These are phyloP conservation scores for Aspergillus persii DNA, from an alignment of 2,329 filamentous ascomycete genomes.

Conservation along the genomic window DNA sequence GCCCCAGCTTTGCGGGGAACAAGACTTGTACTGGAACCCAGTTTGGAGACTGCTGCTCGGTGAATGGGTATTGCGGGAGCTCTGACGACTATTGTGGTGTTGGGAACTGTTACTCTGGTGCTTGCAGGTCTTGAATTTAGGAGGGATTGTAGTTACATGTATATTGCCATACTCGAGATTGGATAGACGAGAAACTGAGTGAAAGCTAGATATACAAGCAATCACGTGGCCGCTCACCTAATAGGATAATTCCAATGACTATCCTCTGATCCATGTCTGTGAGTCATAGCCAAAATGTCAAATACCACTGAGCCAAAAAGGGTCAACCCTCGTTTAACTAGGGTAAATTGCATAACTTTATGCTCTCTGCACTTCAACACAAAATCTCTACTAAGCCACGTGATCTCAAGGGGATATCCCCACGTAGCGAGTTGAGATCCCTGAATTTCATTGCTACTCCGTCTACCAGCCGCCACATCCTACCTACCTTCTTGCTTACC, in stretches of 20 bases:
- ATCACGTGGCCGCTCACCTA: neutral
- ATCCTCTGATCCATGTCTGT: neutral
- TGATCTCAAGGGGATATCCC: neutral
- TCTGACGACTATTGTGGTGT: conserved; percentile 21
- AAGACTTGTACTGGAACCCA: conserved; percentile 29
- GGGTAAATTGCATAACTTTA: too few relatives aligned
- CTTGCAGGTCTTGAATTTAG: conserved; percentile 9
- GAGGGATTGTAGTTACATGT: neutral
- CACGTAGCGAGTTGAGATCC: neutral
- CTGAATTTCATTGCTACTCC: neutral
- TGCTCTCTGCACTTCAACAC: too few relatives aligned
- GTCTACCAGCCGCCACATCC: neutral
- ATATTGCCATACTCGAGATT: neutral
- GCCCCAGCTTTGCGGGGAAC: conserved; percentile 25
- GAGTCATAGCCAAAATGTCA: neutral
- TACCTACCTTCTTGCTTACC: neutral
- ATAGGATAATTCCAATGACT: neutral
- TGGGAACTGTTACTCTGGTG: conserved; percentile 23
- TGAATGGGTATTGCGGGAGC: conserved; percentile 24
- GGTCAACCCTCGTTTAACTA: too few relatives aligned
- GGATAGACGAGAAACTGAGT: neutral
- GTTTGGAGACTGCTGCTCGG: conserved; percentile 27
- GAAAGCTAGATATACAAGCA: neutral
- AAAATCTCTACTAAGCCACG: neutral
- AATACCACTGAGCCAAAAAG: too few relatives aligned